Base-by-base conservation (phyloP, 2,329 filamentous ascomycete species). In the Amauroascus verrucosus region DNA sequence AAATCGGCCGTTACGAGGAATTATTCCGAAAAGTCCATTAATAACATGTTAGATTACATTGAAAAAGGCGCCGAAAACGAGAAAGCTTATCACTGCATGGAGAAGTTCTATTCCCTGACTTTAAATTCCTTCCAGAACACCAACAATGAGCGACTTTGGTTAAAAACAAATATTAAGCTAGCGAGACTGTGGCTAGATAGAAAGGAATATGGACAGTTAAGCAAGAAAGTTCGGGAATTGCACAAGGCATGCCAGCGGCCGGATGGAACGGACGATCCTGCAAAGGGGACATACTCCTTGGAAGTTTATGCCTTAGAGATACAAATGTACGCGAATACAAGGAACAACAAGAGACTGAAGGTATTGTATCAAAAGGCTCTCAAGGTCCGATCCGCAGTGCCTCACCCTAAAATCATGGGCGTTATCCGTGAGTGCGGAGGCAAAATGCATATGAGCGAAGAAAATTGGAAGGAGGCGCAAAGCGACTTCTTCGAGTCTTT, bases 391-490 rank as follows among this genome's bases (percentile, higher is more conserved):
- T 97, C 93, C n/a, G 93, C 93, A 0, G 93, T 98, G 11, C 91
- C 93, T 37, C 93, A 98, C 72, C 93, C 93, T 55, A 95, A 95
- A 73, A 95, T 98, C 68, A 96, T 97, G 88, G 93, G 93, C 49
- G 91, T 98, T 68, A 98, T 98, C 66, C 85, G 91, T 52, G 93
- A 98, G 73, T 98, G 93, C 67, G 93, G 93, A 64, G 93, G 93
- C 62, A 98, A 98, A 77, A 98, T 98, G 93, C 90, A 97, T 74
- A 97, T 98, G 93, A 93, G 87, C 69, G 93, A 98, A 76, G 93
- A 97, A 74, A 97, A 97, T 68, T 98, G 93, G 93, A 88, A 93
- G 68, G 88, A 90, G 64, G 93, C 93, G 0, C 90, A 97, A 71
- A 91, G 84, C 62, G 93, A 97, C 74, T 98, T 98, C 71, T 96